Conservation (phyloP, 2,329 filamentous ascomycete species). For the Phaeosphaeriaceae sp. region DNA sequence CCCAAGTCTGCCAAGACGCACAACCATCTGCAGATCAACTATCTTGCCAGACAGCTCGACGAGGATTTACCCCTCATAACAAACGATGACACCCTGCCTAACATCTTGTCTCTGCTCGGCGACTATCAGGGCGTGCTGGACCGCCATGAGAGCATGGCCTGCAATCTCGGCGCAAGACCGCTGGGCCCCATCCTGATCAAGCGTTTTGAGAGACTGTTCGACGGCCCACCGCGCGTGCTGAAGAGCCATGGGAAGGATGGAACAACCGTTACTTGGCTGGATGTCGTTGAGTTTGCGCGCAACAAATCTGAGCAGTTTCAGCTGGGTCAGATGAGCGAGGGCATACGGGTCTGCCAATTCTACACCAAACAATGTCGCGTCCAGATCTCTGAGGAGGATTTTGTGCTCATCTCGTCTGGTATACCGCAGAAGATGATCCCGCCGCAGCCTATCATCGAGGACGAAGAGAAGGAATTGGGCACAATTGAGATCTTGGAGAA, state of each 20-base stretch:
- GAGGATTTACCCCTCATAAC: conserved; percentile 68
- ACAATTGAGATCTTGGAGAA: conserved; percentile 85
- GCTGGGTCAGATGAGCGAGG: conserved; percentile 71
- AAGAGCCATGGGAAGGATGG: conserved; percentile 67
- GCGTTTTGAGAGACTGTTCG: conserved; percentile 84
- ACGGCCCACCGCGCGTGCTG: conserved; percentile 73
- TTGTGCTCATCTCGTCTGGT: conserved; percentile 80
- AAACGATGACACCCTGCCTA: conserved; percentile 73
- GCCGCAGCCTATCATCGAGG: conserved; percentile 80
- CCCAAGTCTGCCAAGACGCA: conserved; percentile 62
- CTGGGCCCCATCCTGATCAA: conserved; percentile 83
- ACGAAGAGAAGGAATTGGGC: conserved; percentile 83
- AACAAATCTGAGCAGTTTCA: conserved; percentile 80
- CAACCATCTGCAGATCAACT: conserved; percentile 71
- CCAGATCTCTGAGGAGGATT: conserved; percentile 88
- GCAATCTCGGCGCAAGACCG: conserved; percentile 82
- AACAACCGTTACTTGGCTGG: conserved; percentile 76
- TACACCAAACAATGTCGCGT: conserved; percentile 80
- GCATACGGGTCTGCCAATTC: conserved; percentile 78
- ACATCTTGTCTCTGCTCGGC: conserved; percentile 73
- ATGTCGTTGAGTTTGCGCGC: conserved; percentile 84
- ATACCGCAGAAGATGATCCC: conserved; percentile 83
- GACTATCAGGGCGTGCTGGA: conserved; percentile 87
- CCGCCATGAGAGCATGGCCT: conserved; percentile 84
- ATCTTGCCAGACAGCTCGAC: conserved; percentile 67